Percentiles rank a stretch among this genome's conserved stretches.
Conservation (phyloP, 768 basidiomycete genomes). For the Collybia sordida region DNA sequence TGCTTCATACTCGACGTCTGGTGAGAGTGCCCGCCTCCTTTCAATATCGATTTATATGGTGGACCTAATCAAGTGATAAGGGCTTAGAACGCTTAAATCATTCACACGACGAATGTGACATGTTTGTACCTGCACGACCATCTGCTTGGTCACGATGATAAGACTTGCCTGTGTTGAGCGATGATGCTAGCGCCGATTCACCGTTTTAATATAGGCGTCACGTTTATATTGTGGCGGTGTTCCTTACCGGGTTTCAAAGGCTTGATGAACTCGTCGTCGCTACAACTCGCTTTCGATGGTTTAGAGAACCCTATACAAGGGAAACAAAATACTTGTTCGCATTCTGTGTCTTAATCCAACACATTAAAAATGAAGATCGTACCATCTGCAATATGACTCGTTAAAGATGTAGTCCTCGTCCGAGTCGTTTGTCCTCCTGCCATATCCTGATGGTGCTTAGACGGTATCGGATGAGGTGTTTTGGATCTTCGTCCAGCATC, state of each 20-base stretch:
- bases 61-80: conserved; percentile 5
- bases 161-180: conserved; percentile 10
- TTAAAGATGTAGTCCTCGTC: conserved; percentile 8
- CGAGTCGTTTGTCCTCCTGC: neutral
- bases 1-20: conserved; percentile 9
- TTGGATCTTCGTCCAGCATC: conserved; percentile 21
- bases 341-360: neutral
- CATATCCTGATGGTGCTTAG: conserved; percentile 3
- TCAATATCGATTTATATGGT: conserved; percentile 11
- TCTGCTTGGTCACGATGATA: conserved; percentile 7
- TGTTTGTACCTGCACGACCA: conserved; percentile 10
- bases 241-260: conserved; percentile 10
- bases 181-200: conserved; percentile 2
- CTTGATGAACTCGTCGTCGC: conserved; percentile 3
- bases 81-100: conserved; percentile 6
- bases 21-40: conserved; percentile 14
- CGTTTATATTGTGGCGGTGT: too few species aligned
- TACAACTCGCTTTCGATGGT: conserved; percentile 8
- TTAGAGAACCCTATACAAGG: conserved; percentile 7
- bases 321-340: neutral
- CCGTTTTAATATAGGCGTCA: neutral
- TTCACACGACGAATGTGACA: conserved; percentile 2
- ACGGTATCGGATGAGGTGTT: conserved; percentile 15
- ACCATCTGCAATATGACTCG: neutral
- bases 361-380: neutral